Evolutionary conservation across 1,284 basidiomycete genomes (phyloP).

Genomic region (Tylopilus orsonianus): DNA sequence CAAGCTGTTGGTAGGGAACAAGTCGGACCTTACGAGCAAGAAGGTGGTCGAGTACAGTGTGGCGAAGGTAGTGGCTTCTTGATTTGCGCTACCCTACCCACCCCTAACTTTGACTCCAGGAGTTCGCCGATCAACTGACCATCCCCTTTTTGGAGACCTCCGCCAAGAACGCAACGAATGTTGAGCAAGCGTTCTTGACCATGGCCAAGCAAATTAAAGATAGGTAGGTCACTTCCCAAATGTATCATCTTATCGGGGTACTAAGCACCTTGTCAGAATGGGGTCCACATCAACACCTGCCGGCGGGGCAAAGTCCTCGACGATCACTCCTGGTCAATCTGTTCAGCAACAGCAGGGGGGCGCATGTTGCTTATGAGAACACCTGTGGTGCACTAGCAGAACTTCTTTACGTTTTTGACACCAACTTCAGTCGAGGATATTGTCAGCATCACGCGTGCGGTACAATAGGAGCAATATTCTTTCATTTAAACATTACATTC

Average conservation of each 20-base stretch:
- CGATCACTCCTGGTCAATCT: conserved; percentile 51
- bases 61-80: conserved; percentile 72
- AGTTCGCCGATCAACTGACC: conserved; percentile 93
- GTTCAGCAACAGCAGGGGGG: conserved; percentile 53
- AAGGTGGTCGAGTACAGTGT: conserved; percentile 98
- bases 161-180: conserved; percentile 98
- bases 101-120: conserved; percentile 44
- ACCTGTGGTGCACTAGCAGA: conserved; percentile 19
- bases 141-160: conserved; percentile 99
- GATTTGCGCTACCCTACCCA: not conserved
- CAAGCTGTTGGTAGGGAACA: conserved; percentile 98
- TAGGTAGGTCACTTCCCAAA: conserved; percentile 51
- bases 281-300: conserved; percentile 71
- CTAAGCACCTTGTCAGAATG: conserved; percentile 51
- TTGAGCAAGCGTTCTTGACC: conserved; percentile 99
- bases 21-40: conserved; percentile 96
- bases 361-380: conserved; percentile 50
- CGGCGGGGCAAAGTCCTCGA: conserved; percentile 68
- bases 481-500: conserved; percentile 35
- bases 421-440: conserved; percentile 25
- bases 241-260: not conserved
- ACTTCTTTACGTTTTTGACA: conserved; percentile 16
- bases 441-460: conserved; percentile 30
- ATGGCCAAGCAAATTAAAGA: conserved; percentile 99
- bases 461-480: conserved; percentile 35